Conservation (phyloP, 106 monocot genomes). For the Vanilla planifolia region DNA sequence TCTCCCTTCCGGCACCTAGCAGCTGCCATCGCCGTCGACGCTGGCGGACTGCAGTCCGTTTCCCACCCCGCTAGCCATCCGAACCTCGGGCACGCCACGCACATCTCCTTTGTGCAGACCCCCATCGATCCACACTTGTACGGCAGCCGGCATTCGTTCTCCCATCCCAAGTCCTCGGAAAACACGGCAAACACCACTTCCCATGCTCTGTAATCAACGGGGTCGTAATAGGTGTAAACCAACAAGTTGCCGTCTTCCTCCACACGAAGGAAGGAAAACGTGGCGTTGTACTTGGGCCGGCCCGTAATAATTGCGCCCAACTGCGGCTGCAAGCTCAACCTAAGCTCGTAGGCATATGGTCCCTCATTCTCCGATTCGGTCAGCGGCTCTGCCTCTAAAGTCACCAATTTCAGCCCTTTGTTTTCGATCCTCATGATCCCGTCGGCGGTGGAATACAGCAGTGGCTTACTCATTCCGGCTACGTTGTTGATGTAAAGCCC, state of each 20-base stretch:
- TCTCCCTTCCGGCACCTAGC: too few relatives aligned
- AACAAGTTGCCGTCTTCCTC: constrained; percentile 44
- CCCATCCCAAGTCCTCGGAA: constrained; percentile 15
- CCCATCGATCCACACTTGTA: constrained; percentile 40
- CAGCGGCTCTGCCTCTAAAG: constrained; percentile 13
- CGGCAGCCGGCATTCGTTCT: constrained; percentile 32
- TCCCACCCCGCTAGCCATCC: constrained; percentile 7
- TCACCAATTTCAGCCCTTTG: not conserved
- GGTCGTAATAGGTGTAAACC: constrained; percentile 45
- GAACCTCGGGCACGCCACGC: constrained; percentile 22
- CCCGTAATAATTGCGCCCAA: constrained; percentile 12
- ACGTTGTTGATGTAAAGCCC: constrained; percentile 31
- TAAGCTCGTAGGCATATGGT: constrained; percentile 22
- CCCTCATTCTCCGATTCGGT: not conserved
- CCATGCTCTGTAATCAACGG: constrained; percentile 43
- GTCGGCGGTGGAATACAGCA: constrained; percentile 16
- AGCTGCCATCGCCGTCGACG: too few relatives aligned
- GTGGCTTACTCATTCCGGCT: constrained; percentile 10
- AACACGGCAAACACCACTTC: constrained; percentile 38
- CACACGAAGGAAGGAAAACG: constrained; percentile 33
- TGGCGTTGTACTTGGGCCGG: constrained; percentile 47
- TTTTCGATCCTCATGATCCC: constrained; percentile 3
- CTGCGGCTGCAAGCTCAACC: not conserved
- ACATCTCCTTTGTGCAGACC: constrained; percentile 47
- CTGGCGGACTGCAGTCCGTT: not conserved